Evolutionary conservation across 2,329 filamentous ascomycete genomes (phyloP), one percentile per base, ranked within the genome.

Genomic region (Aspergillus pseudotamarii): DNA sequence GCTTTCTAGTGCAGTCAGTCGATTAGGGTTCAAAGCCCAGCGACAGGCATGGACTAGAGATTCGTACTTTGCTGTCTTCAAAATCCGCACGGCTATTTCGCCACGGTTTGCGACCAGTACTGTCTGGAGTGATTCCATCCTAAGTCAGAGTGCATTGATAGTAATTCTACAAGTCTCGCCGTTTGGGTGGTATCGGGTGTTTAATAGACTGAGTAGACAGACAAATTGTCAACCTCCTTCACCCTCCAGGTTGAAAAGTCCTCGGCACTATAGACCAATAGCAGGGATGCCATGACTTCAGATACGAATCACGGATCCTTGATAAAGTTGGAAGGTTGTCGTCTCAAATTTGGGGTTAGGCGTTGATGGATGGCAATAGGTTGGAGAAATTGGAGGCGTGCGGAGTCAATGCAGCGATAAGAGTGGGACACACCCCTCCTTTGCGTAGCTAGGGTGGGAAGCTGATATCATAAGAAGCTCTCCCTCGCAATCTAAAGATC

Each of bases 51-150:
- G 6, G 21, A 46, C 23, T 19, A 26, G 5, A 16, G n/a, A 57
- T 21, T 30, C 67, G 38, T 71, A 77, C 74, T 77, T 82, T 10
- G 82, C 83, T n/a, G 84, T 83, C 69, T 75, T 81, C 69, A 82
- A 80, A 60, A 86, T 83, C 34, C 86, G 81, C 36, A 80, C 78
- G 3, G 85, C 84, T 59, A 88, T 88, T 70, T 88, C 86, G 54
- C 85, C 86, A 53, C 86, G 79, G 71, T 89, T 88, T 11, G 86
- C 86, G 55, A 89, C 80, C 14, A 89, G 74, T 21, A 88, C 67
- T 14, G 78, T 84, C 69, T 83, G 83, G 38, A 86, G 61, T n/a
- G 61, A 66, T 59, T 78, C 73, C 78, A 79, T 77, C 32, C 50
- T 60, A 34, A 54, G 28, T 36, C 14, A 36, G 28, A 19, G 50